phyloP scores from a whole-genome alignment of 495 filamentous ascomycete species.

The Penicillium pancosmium region DNA sequence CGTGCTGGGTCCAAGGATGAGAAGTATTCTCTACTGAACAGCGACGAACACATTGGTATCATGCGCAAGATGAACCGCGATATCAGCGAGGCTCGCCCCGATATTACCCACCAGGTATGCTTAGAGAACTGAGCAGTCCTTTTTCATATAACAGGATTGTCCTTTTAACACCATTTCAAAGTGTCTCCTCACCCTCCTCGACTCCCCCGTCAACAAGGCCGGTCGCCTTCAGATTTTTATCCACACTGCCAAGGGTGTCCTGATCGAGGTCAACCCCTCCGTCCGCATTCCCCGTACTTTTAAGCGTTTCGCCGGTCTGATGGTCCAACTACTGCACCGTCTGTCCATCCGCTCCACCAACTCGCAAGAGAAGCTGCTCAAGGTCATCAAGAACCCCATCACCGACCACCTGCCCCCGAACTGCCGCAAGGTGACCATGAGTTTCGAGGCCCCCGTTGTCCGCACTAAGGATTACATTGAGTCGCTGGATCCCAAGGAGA shows the following conservation, averaged over 20 bases:
- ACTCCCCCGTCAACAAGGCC: conserved; percentile 98
- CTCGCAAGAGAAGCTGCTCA: conserved; percentile 94
- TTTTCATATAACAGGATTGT: background rate
- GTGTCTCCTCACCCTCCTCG: conserved; percentile 96
- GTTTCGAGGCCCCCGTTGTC: conserved; percentile 85
- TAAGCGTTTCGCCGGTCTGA: conserved; percentile 96
- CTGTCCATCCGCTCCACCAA: conserved; percentile 94
- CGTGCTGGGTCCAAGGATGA: conserved; percentile 76
- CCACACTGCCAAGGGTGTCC: conserved; percentile 91
- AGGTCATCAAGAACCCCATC: conserved; percentile 97
- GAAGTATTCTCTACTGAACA: conserved; percentile 95
- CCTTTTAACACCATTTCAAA: conserved; percentile 35
- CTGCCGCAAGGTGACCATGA: conserved; percentile 95
- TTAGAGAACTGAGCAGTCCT: conserved; percentile 5
- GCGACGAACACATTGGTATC: conserved; percentile 97
- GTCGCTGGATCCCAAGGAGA: conserved; percentile 76
- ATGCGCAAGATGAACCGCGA: conserved; percentile 99
- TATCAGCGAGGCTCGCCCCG: conserved; percentile 94
- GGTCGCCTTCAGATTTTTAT: conserved; percentile 98
- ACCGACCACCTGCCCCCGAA: conserved; percentile 95
- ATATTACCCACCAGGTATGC: conserved; percentile 96
- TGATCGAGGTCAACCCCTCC: conserved; percentile 96
- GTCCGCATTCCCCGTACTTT: conserved; percentile 97
- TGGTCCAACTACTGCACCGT: conserved; percentile 98
- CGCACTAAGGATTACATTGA: conserved; percentile 87